Base-by-base conservation (phyloP, 2,329 filamentous ascomycete genomes). In the Trichoderma citrinoviride region DNA sequence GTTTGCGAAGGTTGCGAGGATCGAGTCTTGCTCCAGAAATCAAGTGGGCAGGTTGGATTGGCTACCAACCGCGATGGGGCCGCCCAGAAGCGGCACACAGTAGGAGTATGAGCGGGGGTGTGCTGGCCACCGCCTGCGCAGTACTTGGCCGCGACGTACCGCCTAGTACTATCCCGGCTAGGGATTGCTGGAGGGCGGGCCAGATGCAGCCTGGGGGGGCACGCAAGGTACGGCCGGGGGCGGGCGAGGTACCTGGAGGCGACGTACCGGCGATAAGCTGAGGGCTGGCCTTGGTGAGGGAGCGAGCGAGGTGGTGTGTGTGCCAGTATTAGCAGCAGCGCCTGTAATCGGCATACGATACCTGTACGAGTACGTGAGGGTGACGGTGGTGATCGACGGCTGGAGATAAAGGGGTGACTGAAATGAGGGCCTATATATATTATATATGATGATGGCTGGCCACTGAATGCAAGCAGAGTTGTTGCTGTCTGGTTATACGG, bases 11-110 rank as follows among this genome's bases (percentile, higher is more conserved):
- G 52, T 54, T 40, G 52, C 33, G 33, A 37, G 33, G 33, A 37
- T 37, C 33, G 33, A 37, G 27, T 58, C 44, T 19, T 49, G 56
- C 43, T 21, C 19, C 23, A 33, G 49, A 37, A 37, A 37, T 29
- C n/a, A 52, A 52, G 49, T 60, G 56, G 60, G 60, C 60, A 54
- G 60, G n/a, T 54, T 54, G 47, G 60, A 54, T 62, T 62, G 58
- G 47, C n/a, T 54, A 58, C 33, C 33, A 37, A 37, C 54, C 40
- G 46, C 43, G 55, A 62, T 19, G 37, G 58, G 47, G 40, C 41
- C 44, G 49, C 40, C 60, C 60, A 29, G 43, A 62, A 62, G 60
- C 60, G 60, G 60, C 37, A 33, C 60, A 62, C 60, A 53, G 60
- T 62, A 49, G 53, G 60, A 62, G 29, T 46, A 44, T 23, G 33